Evolutionary conservation across 2,329 filamentous ascomycete genomes (phyloP), one percentile per base, ranked within the genome.

Genomic region (Alternaria hordeiaustralica): DNA sequence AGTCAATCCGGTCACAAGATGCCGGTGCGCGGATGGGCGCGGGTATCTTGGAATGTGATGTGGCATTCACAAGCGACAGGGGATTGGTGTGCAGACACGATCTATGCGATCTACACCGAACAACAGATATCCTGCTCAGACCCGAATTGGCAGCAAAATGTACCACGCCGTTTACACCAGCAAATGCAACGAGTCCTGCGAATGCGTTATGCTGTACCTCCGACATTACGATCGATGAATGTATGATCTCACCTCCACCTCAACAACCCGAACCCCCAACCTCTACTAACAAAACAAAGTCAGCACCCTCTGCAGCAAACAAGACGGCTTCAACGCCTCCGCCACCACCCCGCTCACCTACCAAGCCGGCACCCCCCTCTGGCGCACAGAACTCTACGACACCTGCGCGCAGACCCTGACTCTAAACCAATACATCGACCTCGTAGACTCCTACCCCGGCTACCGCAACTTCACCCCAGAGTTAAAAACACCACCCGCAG

Each of bases 41-140:
- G 6, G 89, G 89, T 45, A 83, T 90, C 46, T 84, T 89, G 55
- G 89, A 91, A 79, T 91, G 89, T 77, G 89, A 91, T 75, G 88
- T 90, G 15, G 84, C 87, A 36, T 91, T 91, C 79, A 91, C 89
- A 62, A 84, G 82, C 67, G 89, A 91, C 77, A 84, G 84, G 28
- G 79, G 88, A 73, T 86, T 91, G n/a, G 89, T 91, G 47, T 91
- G 89, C 80, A 86, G 89, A 51, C 89, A 91, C 79, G 86, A 85
- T 50, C 86, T 90, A 68, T 91, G 89, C 78, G 89, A 91, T 71
- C 79, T 91, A 44, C 89, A 91, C 81, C 89, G 87, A 21, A 91
- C 89, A 9, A 91, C 89, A 74, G 87, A 92, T 80, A 90, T 92
- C 73, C 84, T 91, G 66, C 77, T 83, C 51, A 83, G 85, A 54